Evolutionary conservation across 179 eudicot species (phyloP).

Genomic region (Patellifolia procumbens): DNA sequence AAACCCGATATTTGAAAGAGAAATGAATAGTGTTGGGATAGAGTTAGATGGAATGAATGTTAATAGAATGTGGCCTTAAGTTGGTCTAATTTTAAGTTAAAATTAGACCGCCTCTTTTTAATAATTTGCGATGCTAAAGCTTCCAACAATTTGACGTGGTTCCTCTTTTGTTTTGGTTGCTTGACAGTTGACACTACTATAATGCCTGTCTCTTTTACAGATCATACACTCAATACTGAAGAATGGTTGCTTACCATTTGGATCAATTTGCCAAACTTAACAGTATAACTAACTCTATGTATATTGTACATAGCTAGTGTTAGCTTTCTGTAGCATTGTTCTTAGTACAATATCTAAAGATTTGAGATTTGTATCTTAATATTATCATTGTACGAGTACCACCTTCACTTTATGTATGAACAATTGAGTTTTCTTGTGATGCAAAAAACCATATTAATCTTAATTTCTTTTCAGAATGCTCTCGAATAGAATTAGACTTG

Average conservation of each 20-base stretch:
- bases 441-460: no score
- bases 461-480: no score
- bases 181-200: not conserved
- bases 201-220: not conserved
- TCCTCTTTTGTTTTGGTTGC: not conserved
- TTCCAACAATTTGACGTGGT: no score
- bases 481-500: no score
- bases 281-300: constrained; percentile 2
- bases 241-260: constrained; percentile 11
- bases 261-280: not conserved
- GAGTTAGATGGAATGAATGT: no score
- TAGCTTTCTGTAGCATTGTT: constrained; percentile 9
- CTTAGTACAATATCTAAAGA: constrained; percentile 15
- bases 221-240: not conserved
- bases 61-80: no score
- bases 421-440: no score
- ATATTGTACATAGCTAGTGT: constrained; percentile 16
- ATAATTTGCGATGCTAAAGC: not conserved
- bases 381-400: not conserved
- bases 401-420: not conserved
- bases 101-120: no score
- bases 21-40: no score
- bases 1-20: no score
- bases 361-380: not conserved
- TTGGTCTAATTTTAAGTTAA: no score